Conservation (phyloP, 169 alveolate species). For the Sarcocystis neurona region DNA sequence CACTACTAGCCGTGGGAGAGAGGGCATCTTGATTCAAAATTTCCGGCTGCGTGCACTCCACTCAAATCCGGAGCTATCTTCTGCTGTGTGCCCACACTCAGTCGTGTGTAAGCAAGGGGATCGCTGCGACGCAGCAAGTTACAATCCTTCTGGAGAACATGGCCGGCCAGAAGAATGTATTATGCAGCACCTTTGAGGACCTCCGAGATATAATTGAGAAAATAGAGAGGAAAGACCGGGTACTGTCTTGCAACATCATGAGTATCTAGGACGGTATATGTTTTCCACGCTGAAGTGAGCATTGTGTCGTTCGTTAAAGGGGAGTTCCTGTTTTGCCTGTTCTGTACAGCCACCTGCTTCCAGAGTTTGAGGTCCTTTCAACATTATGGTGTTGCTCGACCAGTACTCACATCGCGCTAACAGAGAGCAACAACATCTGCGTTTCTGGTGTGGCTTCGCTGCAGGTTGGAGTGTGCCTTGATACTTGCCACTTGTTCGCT, state of each 20-base stretch:
- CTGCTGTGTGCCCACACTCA: not conserved
- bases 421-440: no score
- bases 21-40: no score
- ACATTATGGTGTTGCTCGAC: no score
- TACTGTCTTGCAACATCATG: constrained; percentile 37
- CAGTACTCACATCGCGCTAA: no score
- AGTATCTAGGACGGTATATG: no score
- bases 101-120: constrained; percentile 78
- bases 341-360: no score
- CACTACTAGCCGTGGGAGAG: no score
- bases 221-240: constrained; percentile 82
- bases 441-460: no score
- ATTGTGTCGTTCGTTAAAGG: no score
- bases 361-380: no score
- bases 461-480: constrained; percentile 88
- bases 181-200: constrained; percentile 87
- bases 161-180: constrained; percentile 87
- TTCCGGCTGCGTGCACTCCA: not conserved
- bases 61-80: not conserved
- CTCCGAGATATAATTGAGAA: constrained; percentile 78
- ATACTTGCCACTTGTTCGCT: constrained; percentile 90
- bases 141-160: constrained; percentile 86
- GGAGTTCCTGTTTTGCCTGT: not conserved
- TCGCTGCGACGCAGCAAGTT: constrained; percentile 77
- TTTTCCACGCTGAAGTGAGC: no score